Conservation (phyloP, 495 filamentous ascomycete genomes). For the Terfezia claveryi region DNA sequence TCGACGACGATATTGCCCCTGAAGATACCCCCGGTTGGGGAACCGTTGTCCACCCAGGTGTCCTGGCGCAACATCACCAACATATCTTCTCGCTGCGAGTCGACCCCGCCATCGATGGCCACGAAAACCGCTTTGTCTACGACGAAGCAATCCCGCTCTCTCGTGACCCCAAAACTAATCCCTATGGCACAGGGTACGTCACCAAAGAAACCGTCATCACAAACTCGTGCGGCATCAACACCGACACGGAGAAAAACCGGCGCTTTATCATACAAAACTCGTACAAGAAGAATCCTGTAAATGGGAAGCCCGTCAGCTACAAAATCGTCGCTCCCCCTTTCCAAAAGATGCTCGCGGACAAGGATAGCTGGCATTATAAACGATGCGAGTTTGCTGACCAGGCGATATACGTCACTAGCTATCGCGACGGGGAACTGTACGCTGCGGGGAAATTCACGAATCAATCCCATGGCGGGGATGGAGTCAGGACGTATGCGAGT, state of each 20-base stretch:
- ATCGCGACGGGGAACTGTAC: slow-evolving; percentile 58
- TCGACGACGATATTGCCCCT: slow-evolving; percentile 38
- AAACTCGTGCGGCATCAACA: slow-evolving; percentile 39
- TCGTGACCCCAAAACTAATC: slow-evolving; percentile 42
- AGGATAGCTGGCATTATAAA: slow-evolving; percentile 41
- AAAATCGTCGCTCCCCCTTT: slow-evolving; percentile 54
- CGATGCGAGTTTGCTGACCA: slow-evolving; percentile 68
- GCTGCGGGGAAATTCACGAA: slow-evolving; percentile 74
- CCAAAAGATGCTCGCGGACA: slow-evolving; percentile 58
- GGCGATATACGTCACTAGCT: slow-evolving; percentile 60
- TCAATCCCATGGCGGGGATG: slow-evolving; percentile 45
- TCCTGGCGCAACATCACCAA: slow-evolving; percentile 53
- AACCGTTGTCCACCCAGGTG: slow-evolving; percentile 69
- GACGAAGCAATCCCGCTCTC: slow-evolving; percentile 42
- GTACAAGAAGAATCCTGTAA: slow-evolving; percentile 42
- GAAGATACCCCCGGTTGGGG: slow-evolving; percentile 30
- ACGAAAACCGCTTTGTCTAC: slow-evolving; percentile 44
- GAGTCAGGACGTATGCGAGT: slow-evolving; percentile 32
- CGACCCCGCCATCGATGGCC: slow-evolving; percentile 62
- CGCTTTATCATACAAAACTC: slow-evolving; percentile 66
- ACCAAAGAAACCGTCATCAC: slow-evolving; percentile 37
- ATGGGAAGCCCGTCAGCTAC: slow-evolving; percentile 54
- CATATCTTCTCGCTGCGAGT: slow-evolving; percentile 80
- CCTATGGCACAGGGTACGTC: slow-evolving; percentile 56
- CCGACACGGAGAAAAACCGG: slow-evolving; percentile 39